Percentiles rank a stretch among this genome's conserved stretches.
phyloP scores from a whole-genome alignment of 2,329 filamentous ascomycete species.

The Clonostachys solani region DNA sequence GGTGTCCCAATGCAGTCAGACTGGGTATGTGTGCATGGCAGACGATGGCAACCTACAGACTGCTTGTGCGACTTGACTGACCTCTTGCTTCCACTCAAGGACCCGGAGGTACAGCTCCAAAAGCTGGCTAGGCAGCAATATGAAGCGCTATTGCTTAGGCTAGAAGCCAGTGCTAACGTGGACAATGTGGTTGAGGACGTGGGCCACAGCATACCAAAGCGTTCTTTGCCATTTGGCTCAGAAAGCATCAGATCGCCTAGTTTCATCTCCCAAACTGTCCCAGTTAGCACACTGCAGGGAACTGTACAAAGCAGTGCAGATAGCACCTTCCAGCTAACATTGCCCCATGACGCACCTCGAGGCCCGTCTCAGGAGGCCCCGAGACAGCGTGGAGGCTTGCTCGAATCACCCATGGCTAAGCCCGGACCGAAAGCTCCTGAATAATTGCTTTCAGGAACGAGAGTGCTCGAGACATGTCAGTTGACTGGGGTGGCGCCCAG shows the following conservation, averaged over 20 bases:
- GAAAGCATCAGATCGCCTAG: constrained; percentile 25
- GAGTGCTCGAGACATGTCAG: too few species aligned
- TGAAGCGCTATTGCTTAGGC: constrained; percentile 52
- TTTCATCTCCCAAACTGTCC: neutral
- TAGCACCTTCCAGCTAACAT: too few species aligned
- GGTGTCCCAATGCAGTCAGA: constrained; percentile 85
- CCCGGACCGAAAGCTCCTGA: too few species aligned
- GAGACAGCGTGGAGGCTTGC: too few species aligned
- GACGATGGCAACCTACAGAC: constrained; percentile 41
- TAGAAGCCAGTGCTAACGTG: constrained; percentile 22
- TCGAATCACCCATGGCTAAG: too few species aligned
- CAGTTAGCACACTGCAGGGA: neutral
- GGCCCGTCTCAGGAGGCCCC: too few species aligned
- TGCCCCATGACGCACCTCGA: too few species aligned
- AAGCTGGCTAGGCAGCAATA: constrained; percentile 65
- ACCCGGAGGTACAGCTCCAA: constrained; percentile 66
- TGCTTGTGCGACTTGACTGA: constrained; percentile 54
- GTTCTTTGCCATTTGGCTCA: constrained; percentile 49
- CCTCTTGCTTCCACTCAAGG: constrained; percentile 49
- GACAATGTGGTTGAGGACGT: constrained; percentile 12
- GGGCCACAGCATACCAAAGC: constrained; percentile 39
- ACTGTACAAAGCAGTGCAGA: too few species aligned
- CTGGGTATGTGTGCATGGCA: constrained; percentile 80
- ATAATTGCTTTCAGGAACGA: too few species aligned
- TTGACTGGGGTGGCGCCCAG: too few species aligned